Conservation (phyloP, 2,329 filamentous ascomycete genomes). For the Neurospora crassa region DNA sequence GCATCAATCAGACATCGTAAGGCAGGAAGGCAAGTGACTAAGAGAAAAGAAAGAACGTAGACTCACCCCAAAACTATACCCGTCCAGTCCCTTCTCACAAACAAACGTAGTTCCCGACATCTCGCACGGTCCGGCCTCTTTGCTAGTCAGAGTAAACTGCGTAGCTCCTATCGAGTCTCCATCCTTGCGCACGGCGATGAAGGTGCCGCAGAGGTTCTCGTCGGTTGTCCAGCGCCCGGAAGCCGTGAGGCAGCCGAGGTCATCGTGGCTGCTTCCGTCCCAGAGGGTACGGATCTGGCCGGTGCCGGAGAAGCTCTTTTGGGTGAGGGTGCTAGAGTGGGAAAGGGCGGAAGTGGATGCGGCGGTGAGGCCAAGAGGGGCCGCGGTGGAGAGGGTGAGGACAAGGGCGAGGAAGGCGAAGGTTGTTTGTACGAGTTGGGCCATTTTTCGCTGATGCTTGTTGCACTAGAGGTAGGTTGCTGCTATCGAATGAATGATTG, state of each 20-base stretch:
- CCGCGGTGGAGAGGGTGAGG: neutral
- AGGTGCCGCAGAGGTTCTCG: slow-evolving; percentile 7
- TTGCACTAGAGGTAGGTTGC: too few relatives aligned
- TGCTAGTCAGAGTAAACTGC: slow-evolving; percentile 2
- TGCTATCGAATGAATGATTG: neutral
- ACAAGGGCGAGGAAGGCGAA: neutral
- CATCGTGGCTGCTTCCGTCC: slow-evolving; percentile 4
- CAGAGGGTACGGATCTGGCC: slow-evolving; percentile 10
- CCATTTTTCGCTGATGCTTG: neutral
- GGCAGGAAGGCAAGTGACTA: neutral
- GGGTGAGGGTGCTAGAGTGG: neutral
- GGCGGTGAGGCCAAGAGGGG: neutral
- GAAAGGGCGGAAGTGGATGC: neutral
- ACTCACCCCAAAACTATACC: slow-evolving; percentile 11
- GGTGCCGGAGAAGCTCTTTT: slow-evolving; percentile 3
- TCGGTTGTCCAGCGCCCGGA: slow-evolving; percentile 9
- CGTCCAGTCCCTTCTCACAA: slow-evolving; percentile 5
- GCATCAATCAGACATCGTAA: neutral
- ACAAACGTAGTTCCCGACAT: slow-evolving; percentile 4
- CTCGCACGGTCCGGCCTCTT: slow-evolving; percentile 3
- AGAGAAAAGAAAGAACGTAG: neutral
- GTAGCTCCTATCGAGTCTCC: neutral
- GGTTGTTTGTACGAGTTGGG: neutral
- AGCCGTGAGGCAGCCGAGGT: slow-evolving; percentile 12
- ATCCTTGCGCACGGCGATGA: slow-evolving; percentile 1